Evolutionary conservation across 371 early-diverging fungal genomes (phyloP), one percentile per base, ranked within the genome.

Genomic region (Mitosporidium daphniae): DNA sequence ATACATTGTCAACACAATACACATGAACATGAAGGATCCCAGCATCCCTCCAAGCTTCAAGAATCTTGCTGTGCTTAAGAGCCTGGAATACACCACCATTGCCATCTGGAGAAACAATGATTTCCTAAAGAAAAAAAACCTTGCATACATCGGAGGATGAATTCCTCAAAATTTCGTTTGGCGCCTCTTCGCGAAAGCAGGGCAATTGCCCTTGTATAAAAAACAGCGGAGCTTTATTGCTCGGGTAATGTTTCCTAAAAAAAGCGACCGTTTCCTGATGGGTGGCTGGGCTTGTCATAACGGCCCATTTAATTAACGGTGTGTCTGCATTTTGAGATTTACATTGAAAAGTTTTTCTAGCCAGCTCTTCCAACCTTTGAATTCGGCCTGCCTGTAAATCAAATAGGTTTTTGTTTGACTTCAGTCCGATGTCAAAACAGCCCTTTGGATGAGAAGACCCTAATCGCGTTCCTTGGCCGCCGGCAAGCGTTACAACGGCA

Each of bases 201-300:
- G n/a, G n/a, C n/a, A n/a, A n/a, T n/a, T n/a, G n/a, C n/a, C n/a
- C n/a, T n/a, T n/a, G n/a, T n/a, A n/a, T n/a, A n/a, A n/a, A n/a
- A n/a, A n/a, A n/a, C n/a, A n/a, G n/a, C n/a, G n/a, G n/a, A n/a
- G n/a, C n/a, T n/a, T n/a, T n/a, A n/a, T n/a, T n/a, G n/a, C n/a
- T n/a, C n/a, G n/a, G n/a, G n/a, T n/a, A n/a, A n/a, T n/a, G n/a
- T n/a, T n/a, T 38, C 34, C 51, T 50, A 47, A 80, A 80, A 40
- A 53, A 67, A 7, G 41, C 30, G 23, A 51, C 53, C 17, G 78
- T 80, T 13, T 65, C 61, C 2, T 28, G 48, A 31, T 61, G 54
- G 9, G 82, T 80, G 11, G 82, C 75, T 6, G 69, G 78, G 12
- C 73, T 72, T 24, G 72, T 71, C 82, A 80, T 80, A 38, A 80